Conservation (phyloP, 164 flowering plant species). For the Vitis rotundifolia region DNA sequence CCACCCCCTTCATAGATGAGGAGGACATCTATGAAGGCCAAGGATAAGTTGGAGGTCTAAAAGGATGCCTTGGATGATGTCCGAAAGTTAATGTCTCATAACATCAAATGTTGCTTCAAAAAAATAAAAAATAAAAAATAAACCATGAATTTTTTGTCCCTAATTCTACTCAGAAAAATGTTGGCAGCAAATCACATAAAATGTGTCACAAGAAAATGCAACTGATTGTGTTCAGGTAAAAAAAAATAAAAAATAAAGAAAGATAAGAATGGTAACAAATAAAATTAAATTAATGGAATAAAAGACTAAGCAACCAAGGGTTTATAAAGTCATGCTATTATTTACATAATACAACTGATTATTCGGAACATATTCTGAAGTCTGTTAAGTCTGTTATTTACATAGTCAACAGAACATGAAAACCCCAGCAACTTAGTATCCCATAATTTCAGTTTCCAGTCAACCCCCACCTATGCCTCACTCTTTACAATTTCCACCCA, state of each 20-base stretch:
- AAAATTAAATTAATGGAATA: constrained; percentile 1
- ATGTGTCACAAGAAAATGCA: no score
- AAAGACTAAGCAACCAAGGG: background rate
- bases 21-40: no score
- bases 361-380: constrained; percentile 2
- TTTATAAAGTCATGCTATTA: constrained; percentile 13
- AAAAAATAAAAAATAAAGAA: no score
- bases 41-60: background rate
- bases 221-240: no score
- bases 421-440: constrained; percentile 17
- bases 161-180: no score
- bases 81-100: background rate
- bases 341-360: constrained; percentile 24
- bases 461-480: constrained; percentile 12
- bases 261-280: background rate
- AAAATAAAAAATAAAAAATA: no score
- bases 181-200: no score
- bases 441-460: constrained; percentile 23
- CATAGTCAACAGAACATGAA: constrained; percentile 19
- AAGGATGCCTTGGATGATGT: constrained; percentile 11
- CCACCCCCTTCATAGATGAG: no score
- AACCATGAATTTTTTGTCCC: no score
- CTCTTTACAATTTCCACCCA: constrained; percentile 23
- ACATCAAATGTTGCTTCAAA: no score
- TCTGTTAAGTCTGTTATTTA: constrained; percentile 22